Percentiles rank a stretch among this genome's conserved stretches.
phyloP scores from a whole-genome alignment of 495 filamentous ascomycete genomes.

The Penicillium dipodomyicola region DNA sequence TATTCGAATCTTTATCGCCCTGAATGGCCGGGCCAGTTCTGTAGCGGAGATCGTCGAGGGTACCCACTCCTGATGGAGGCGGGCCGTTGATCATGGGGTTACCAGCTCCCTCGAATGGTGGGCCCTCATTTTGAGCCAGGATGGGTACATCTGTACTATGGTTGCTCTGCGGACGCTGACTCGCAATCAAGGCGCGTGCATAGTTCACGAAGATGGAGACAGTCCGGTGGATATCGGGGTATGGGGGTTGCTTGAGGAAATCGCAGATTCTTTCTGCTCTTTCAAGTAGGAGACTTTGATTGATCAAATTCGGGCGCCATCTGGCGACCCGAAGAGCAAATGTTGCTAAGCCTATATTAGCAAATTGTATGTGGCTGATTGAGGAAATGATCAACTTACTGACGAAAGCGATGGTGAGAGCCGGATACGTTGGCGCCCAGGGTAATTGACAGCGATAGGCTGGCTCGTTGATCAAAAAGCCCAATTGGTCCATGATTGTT shows the following conservation, averaged over 20 bases:
- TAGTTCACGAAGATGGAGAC: conserved; percentile 47
- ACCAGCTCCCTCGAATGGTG: conserved; percentile 20
- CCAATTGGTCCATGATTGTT: conserved; percentile 41
- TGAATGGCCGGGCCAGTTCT: conserved; percentile 19
- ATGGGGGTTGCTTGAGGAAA: conserved; percentile 42
- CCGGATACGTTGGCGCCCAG: conserved; percentile 45
- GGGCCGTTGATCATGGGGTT: conserved; percentile 24
- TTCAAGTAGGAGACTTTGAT: conserved; percentile 36
- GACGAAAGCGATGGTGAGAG: conserved; percentile 43
- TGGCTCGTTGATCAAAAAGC: conserved; percentile 37
- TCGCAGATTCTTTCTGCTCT: conserved; percentile 40
- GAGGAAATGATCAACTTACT: conserved; percentile 29
- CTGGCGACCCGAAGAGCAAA: conserved; percentile 43
- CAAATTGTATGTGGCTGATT: neutral
- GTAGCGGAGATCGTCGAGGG: conserved; percentile 27
- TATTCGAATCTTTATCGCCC: conserved; percentile 20
- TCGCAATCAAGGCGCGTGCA: conserved; percentile 38
- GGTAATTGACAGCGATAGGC: conserved; percentile 40
- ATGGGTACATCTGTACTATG: conserved; percentile 21
- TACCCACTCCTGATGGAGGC: conserved; percentile 16
- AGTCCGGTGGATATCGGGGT: conserved; percentile 45
- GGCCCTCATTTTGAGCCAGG: conserved; percentile 18
- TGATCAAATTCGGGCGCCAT: conserved; percentile 42
- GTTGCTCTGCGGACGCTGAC: conserved; percentile 26
- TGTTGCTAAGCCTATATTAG: conserved; percentile 29